Evolutionary conservation across 768 basidiomycete species (phyloP), one percentile per base, ranked within the genome.

Genomic region (Porpolomopsis calyptriformis): DNA sequence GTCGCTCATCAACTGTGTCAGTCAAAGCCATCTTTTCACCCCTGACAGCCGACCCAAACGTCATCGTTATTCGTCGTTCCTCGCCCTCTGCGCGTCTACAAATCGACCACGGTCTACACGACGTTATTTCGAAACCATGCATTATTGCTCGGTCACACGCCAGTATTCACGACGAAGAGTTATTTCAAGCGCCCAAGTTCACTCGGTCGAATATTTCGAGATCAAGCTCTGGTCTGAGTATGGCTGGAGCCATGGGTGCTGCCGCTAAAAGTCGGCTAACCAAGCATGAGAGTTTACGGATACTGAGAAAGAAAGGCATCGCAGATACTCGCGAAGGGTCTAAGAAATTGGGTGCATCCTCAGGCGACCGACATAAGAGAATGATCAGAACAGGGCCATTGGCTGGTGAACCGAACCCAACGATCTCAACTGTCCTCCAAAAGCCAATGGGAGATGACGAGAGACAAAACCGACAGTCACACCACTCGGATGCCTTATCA

Each of bases 61-160:
- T 76, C 3, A 73, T 84, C 33, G 70, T 82, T 52, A 74, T 85
- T 45, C 74, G 78, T 27, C 81, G 87, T 12, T 74, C 78, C 12
- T 79, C 84, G 14, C 66, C 76, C 8, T 64, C 74, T 34, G 77
- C 79, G 26, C 80, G 88, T 39, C 69, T 72, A 23, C 74, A 77
- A 33, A 79, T 89, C 42, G 91, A 94, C 55, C 76, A 82, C 36
- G 80, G 79, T 9, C 66, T 97, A 14, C 71, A 75, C 38, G 92
- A 94, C 56, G 78, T 96, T 47, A 78, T 84, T 53, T 91, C 89
- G 9, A 78, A 82, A 49, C 68, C 70, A 19, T 84, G 85, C 51
- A 62, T 82, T 22, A 71, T 75, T 2, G 84, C 82, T 12, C 76
- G 92, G 35, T 74, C 72, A 39, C 72, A 82, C 44, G 81, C 82